Conservation (phyloP, 1,284 basidiomycete genomes). For the Vanrija pseudolonga region DNA sequence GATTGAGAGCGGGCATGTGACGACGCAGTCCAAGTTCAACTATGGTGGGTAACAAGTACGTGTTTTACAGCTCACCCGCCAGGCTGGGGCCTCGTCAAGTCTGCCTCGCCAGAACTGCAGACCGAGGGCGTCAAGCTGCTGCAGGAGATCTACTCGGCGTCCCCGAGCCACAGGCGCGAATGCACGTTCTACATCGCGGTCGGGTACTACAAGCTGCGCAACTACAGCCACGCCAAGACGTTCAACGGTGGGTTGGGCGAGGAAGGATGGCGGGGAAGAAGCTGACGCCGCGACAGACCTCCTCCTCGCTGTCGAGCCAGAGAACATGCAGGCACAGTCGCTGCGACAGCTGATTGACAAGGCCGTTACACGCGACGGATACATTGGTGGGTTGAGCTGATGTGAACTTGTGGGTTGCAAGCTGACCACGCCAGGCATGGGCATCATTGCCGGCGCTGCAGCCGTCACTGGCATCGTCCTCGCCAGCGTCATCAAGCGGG, state of each 20-base stretch:
- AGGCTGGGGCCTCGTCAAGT: conserved; percentile 88
- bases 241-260: conserved; percentile 74
- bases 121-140: conserved; percentile 85
- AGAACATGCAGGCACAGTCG: conserved; percentile 89
- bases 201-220: conserved; percentile 95
- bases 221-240: conserved; percentile 86
- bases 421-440: conserved; percentile 64
- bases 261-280: not conserved
- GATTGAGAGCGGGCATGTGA: conserved; percentile 74
- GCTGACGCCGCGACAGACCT: conserved; percentile 57
- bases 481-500: conserved; percentile 79
- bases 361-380: conserved; percentile 68
- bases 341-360: conserved; percentile 79
- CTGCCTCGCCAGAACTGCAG: conserved; percentile 73
- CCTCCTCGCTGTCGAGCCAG: conserved; percentile 86
- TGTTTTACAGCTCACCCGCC: not conserved
- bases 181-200: conserved; percentile 96
- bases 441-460: conserved; percentile 82
- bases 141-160: conserved; percentile 91
- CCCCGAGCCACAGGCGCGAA: conserved; percentile 83
- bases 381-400: conserved; percentile 54
- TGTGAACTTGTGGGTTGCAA: not conserved
- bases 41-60: conserved; percentile 64
- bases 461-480: conserved; percentile 78
- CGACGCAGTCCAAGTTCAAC: conserved; percentile 97